These are phyloP conservation scores for Glaciozyma martinii DNA, from an alignment of 768 basidiomycete genomes.

Conservation along the genomic window DNA sequence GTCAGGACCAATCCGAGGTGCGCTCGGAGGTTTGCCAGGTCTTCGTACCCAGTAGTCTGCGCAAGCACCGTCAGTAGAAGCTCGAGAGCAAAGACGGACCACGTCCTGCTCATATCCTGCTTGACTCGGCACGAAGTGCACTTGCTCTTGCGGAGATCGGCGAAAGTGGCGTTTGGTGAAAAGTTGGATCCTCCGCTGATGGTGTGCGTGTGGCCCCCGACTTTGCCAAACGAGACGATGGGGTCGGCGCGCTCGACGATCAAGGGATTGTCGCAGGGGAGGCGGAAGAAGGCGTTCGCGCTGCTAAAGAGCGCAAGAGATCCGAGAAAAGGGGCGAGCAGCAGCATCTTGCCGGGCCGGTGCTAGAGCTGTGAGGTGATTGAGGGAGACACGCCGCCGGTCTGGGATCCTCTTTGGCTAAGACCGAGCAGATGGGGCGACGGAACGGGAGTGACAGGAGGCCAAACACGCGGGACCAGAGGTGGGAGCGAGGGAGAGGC, in stretches of 20 bases:
- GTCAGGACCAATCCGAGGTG: neutral
- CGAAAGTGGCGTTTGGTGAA: conserved; percentile 28
- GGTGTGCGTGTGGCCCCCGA: conserved; percentile 37
- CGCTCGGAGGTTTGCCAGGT: neutral
- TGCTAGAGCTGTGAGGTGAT: neutral
- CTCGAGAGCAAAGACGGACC: conserved; percentile 26
- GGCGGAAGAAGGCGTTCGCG: neutral
- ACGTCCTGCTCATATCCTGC: conserved; percentile 16
- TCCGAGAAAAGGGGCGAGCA: neutral
- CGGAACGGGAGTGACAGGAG: no score
- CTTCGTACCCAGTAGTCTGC: conserved; percentile 9
- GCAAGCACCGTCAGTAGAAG: no score
- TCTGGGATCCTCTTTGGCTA: no score
- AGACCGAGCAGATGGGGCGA: no score
- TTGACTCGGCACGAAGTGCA: conserved; percentile 34
- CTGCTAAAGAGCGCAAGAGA: neutral
- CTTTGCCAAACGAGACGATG: conserved; percentile 37
- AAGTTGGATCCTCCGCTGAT: conserved; percentile 38
- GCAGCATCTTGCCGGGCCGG: neutral
- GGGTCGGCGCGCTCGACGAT: conserved; percentile 37
- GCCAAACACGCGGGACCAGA: no score
- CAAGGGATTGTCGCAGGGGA: neutral
- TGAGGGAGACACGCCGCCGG: no score
- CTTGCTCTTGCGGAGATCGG: conserved; percentile 23
- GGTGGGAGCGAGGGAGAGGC: no score